Evolutionary conservation across 495 filamentous ascomycete species (phyloP), one percentile per base, ranked within the genome.

Genomic region (Monascus purpureus): DNA sequence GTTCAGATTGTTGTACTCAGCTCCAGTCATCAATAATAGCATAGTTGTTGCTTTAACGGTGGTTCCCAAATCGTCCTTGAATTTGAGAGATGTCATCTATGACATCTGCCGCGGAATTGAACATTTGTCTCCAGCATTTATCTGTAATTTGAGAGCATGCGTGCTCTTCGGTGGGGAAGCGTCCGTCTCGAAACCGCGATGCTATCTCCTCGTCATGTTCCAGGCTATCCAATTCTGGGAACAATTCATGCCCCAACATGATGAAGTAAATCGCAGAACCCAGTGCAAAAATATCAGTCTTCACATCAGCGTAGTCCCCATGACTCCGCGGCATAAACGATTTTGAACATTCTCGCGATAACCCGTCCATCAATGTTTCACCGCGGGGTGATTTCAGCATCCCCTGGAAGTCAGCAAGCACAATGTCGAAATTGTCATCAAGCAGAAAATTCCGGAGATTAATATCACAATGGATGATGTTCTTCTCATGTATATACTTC

Each of bases 281-380:
- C 9, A 47, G 25, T n/a, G 47, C 45, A 23, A 50, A 47, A 7
- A 47, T 28, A 38, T 50, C 45, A 12, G 45, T 50, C 12, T 29
- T 37, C 6, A 19, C n/a, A 30, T 31, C 22, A 13, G 37, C 34
- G 14, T 34, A 8, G 11, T 37, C 32, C n/a, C 12, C 18, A 19
- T 41, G 3, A 6, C 8, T 2, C 6, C 45, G 35, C 2, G 46
- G 48, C 32, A 52, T 33, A 18, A 12, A 49, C 11, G 37, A 37
- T 32, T 46, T 52, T 1, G 36, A 16, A 7, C 26, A 31, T 30
- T 49, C 48, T 12, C 29, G 33, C 2, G 37, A 41, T 8, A 33
- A 11, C 6, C 39, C 46, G 31, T 49, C 38, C 0, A 43, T 30
- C 17, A 37, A 3, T 8, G 31, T 26, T 5, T 5, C 13, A 9